Evolutionary conservation across 208 protist genomes (phyloP), one percentile per base, ranked within the genome.

Genomic region (Leishmania arabica): DNA sequence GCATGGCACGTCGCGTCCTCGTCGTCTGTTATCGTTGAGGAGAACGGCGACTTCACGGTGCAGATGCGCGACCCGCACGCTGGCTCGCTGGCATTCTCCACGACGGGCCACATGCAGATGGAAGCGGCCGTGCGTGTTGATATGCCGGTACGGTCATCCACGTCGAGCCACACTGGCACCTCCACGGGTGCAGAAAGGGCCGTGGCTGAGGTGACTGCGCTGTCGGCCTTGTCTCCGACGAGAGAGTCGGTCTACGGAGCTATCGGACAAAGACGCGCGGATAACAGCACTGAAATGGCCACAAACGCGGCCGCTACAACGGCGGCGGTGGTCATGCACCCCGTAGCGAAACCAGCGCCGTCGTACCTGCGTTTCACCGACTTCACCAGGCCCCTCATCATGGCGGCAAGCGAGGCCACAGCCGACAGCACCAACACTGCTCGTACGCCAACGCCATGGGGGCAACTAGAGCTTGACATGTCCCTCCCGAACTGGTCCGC

Each of bases 11-110:
- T 79, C 27, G 62, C 64, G 27, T 86, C 82, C 47, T 86, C 82
- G 13, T 76, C 90, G 9, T 73, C 80, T 27, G 69, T 93, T 58
- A 75, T 85, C 6, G 69, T 90, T 62, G 91, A 95, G 65, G 90
- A 95, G 0, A 80, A 69, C 53, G 90, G 86, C 11, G 86, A 92
- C 62, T 86, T 90, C 71, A 80, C 81, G 0, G 77, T 94, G 37
- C 86, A 85, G 65, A 77, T 78, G 49, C 49, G 75, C n/a, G 64
- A 90, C 75, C 69, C 79, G 34, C 70, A 65, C 51, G 83, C 80
- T 15, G 93, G 89, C n/a, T 78, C 73, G 65, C 54, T 92, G 40
- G 65, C 79, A 11, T 96, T 93, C 77, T 80, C 86, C 71, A 92
- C 89, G 6, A 82, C 82, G 2, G 77, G 87, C 31, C 65, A 89